phyloP scores from a whole-genome alignment of 495 filamentous ascomycete genomes.

The Diplogelasinospora grovesii region DNA sequence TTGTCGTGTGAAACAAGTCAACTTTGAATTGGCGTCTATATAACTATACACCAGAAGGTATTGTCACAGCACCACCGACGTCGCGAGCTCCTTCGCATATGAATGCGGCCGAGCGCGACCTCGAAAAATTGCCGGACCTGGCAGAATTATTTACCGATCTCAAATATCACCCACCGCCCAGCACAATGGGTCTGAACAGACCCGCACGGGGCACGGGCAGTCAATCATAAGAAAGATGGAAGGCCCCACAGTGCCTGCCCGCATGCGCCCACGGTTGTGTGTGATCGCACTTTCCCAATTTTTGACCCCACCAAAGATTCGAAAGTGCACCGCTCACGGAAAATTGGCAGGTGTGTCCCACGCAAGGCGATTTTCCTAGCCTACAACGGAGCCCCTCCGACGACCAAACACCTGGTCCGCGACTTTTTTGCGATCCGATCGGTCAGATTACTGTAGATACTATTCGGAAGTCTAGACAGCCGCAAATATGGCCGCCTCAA shows the following conservation, averaged over 20 bases:
- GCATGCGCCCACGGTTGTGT: slow-evolving; percentile 8
- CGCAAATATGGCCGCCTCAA: slow-evolving; percentile 22
- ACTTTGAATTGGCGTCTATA: too few relatives aligned
- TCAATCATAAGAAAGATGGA: neutral
- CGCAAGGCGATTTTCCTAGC: too few relatives aligned
- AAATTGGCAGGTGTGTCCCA: slow-evolving; percentile 28
- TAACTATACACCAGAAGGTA: too few relatives aligned
- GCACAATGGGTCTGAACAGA: too few relatives aligned
- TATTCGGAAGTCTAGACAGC: too few relatives aligned
- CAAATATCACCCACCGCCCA: too few relatives aligned
- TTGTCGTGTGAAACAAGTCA: too few relatives aligned
- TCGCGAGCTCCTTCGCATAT: neutral
- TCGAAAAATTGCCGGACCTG: slow-evolving; percentile 11
- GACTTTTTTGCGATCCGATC: too few relatives aligned
- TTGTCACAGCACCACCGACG: neutral
- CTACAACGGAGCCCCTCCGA: neutral
- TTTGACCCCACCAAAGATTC: slow-evolving; percentile 33
- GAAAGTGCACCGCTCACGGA: slow-evolving; percentile 20
- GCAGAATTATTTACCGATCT: slow-evolving; percentile 20
- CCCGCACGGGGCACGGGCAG: too few relatives aligned
- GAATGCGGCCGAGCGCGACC: neutral
- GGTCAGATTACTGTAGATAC: too few relatives aligned
- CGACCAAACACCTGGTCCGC: slow-evolving; percentile 3
- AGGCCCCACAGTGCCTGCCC: slow-evolving; percentile 1
- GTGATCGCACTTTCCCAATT: slow-evolving; percentile 24